Evolutionary conservation across 2,329 filamentous ascomycete genomes (phyloP).

Genomic region (Sarocladium oryzae): DNA sequence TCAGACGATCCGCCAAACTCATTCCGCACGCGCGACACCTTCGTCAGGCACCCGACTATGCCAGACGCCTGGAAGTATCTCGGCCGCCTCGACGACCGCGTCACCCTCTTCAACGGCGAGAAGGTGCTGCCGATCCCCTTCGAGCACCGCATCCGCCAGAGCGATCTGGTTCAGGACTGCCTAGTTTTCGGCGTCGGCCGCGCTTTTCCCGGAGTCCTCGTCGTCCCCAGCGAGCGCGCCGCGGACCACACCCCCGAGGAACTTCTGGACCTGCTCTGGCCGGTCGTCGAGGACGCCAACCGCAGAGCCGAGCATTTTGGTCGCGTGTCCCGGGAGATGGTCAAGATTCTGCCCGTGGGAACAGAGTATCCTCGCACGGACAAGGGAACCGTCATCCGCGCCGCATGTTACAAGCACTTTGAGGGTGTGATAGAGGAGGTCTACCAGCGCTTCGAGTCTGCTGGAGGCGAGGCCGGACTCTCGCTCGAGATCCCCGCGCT

Average conservation of each 20-base stretch:
- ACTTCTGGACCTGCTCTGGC: slow-evolving; percentile 23
- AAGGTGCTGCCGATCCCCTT: slow-evolving; percentile 60
- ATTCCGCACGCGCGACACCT: slow-evolving; percentile 48
- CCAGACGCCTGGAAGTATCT: slow-evolving; percentile 53
- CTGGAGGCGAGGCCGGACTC: slow-evolving; percentile 9
- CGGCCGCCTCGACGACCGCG: slow-evolving; percentile 50
- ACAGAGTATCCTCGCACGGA: slow-evolving; percentile 41
- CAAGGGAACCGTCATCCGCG: slow-evolving; percentile 47
- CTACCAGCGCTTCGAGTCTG: slow-evolving; percentile 19
- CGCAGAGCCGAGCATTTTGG: slow-evolving; percentile 21
- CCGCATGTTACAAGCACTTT: slow-evolving; percentile 39
- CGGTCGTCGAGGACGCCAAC: slow-evolving; percentile 23
- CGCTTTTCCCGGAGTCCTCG: slow-evolving; percentile 48
- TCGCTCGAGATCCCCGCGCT: slow-evolving; percentile 21
- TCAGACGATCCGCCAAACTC: slow-evolving; percentile 34
- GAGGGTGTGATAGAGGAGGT: slow-evolving; percentile 33
- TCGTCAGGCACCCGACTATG: slow-evolving; percentile 46
- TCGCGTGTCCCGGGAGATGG: slow-evolving; percentile 38
- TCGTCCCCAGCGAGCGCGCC: slow-evolving; percentile 35
- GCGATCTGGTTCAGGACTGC: slow-evolving; percentile 41
- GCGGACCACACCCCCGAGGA: slow-evolving; percentile 25
- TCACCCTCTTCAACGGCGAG: slow-evolving; percentile 58
- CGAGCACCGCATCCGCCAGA: slow-evolving; percentile 46
- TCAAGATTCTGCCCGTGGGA: slow-evolving; percentile 38
- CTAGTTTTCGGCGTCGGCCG: slow-evolving; percentile 54